Percentiles rank a stretch among this genome's conserved stretches.
phyloP scores from a whole-genome alignment of 2,329 filamentous ascomycete species.

The Pochonia chlamydosporia region DNA sequence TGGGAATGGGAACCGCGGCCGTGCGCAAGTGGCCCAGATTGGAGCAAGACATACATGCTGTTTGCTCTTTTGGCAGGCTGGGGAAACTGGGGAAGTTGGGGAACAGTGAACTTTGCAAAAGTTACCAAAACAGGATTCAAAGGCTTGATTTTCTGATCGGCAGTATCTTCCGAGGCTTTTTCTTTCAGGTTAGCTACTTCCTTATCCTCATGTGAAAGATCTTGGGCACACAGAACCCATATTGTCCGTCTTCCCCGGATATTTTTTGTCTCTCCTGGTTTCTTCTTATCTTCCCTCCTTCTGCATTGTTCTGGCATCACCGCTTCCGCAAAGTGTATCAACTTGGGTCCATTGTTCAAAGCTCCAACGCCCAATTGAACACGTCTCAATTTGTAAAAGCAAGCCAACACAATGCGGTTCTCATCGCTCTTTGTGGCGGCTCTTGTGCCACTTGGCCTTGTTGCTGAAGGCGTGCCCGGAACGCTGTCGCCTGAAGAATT shows the following conservation, averaged over 20 bases:
- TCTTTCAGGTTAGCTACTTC: not conserved
- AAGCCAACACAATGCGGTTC: slow-evolving; percentile 27
- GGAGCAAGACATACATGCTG: too few relatives aligned
- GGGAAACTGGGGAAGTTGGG: slow-evolving; percentile 5
- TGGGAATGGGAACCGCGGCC: slow-evolving; percentile 3
- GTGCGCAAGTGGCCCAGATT: slow-evolving; percentile 4
- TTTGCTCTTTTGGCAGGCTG: not conserved
- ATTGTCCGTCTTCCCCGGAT: not conserved
- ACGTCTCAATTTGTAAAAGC: not conserved
- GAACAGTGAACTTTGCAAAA: not conserved
- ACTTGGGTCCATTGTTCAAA: not conserved
- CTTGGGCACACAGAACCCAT: slow-evolving; percentile 2
- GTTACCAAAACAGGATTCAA: not conserved
- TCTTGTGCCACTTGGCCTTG: slow-evolving; percentile 26
- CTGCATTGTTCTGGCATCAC: not conserved
- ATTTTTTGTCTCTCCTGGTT: not conserved
- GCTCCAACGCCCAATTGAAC: not conserved
- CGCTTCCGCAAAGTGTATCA: not conserved
- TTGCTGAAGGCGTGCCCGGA: slow-evolving; percentile 18
- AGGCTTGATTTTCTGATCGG: not conserved
- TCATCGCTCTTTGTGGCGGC: slow-evolving; percentile 27
- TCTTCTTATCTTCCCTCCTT: not conserved
- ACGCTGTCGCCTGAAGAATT: slow-evolving; percentile 24
- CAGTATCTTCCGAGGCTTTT: slow-evolving; percentile 5
- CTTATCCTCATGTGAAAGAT: slow-evolving; percentile 1